A percentile compares a stretch with the other conserved stretches of the same genome.
These are phyloP conservation scores for Euphorbia pulcherrima DNA, from an alignment of 345 rosid species.

Conservation along the genomic window DNA sequence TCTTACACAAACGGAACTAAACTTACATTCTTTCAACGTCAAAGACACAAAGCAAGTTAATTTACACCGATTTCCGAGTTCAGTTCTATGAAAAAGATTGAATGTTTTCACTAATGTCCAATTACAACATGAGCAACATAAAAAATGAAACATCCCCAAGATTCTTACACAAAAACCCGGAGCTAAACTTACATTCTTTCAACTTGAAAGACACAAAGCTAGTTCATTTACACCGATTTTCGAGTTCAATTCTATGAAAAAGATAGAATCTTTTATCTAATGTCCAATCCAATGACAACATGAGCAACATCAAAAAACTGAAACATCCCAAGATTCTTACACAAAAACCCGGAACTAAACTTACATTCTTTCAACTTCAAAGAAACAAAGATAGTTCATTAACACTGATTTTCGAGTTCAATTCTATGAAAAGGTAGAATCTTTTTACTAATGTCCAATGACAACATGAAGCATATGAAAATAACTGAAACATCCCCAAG, in stretches of 20 bases:
- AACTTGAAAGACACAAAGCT: neutral
- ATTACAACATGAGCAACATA: no score
- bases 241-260: neutral
- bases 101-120: no score
- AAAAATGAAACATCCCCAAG: neutral
- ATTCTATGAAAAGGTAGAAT: neutral
- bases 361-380: constrained; percentile 2
- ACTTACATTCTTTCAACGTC: neutral
- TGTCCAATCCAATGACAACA: neutral
- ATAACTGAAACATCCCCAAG: no score
- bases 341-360: neutral
- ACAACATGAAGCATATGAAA: no score
- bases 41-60: no score
- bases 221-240: neutral
- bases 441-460: neutral
- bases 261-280: neutral
- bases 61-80: no score
- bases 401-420: neutral
- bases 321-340: neutral
- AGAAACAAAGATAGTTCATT: neutral
- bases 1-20: neutral
- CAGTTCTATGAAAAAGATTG: no score
- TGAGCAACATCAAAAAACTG: neutral
- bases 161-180: neutral
- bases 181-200: neutral